Evolutionary conservation across 2,329 filamentous ascomycete genomes (phyloP).

Genomic region (Ilyonectria mors-panacis): DNA sequence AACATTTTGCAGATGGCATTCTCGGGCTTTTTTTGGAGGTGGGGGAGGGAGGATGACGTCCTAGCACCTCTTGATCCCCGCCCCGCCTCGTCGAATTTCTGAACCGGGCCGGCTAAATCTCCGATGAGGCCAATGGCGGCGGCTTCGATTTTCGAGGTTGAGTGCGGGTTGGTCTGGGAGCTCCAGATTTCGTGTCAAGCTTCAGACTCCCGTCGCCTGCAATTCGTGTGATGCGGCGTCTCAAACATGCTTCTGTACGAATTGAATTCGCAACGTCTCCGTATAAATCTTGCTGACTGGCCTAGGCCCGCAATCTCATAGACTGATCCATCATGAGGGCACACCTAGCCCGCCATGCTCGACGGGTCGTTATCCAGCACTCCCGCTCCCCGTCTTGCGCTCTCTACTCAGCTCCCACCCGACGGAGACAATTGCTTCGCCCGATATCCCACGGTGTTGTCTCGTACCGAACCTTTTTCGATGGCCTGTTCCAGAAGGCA

Average conservation of each 20-base stretch:
- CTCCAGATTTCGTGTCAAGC: slow-evolving; percentile 37
- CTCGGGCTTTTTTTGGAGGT: not conserved
- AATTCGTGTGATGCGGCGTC: slow-evolving; percentile 31
- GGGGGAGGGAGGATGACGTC: not conserved
- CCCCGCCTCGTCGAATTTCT: not conserved
- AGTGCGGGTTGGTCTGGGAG: slow-evolving; percentile 41
- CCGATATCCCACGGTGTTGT: slow-evolving; percentile 38
- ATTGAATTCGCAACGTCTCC: not conserved
- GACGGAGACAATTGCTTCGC: slow-evolving; percentile 46
- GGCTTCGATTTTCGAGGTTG: slow-evolving; percentile 44
- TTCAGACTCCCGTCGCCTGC: slow-evolving; percentile 24
- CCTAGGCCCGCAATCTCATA: slow-evolving; percentile 44
- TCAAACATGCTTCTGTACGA: slow-evolving; percentile 48
- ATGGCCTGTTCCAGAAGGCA: slow-evolving; percentile 71
- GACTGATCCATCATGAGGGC: slow-evolving; percentile 60
- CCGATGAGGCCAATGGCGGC: slow-evolving; percentile 32
- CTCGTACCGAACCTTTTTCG: slow-evolving; percentile 67
- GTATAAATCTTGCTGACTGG: slow-evolving; percentile 24
- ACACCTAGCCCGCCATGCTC: slow-evolving; percentile 61
- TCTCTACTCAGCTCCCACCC: slow-evolving; percentile 48
- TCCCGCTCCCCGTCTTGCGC: slow-evolving; percentile 53
- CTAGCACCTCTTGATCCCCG: not conserved
- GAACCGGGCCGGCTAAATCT: slow-evolving; percentile 40
- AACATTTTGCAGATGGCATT: not conserved
- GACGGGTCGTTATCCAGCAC: slow-evolving; percentile 56